Conservation (phyloP, 441 rosid genomes). For the Manihot esculenta region DNA sequence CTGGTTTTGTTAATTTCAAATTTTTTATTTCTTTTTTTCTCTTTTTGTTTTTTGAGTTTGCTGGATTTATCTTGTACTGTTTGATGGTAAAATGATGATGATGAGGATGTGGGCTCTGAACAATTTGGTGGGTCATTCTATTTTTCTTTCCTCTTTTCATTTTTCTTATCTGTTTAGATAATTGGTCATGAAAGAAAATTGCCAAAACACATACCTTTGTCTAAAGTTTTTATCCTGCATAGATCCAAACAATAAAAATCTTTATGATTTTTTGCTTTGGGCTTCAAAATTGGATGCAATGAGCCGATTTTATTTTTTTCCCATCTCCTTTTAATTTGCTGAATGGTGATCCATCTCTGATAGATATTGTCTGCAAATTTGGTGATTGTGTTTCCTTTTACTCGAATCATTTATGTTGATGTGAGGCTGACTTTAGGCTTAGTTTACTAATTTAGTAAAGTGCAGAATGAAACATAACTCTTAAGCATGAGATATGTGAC, state of each 20-base stretch:
- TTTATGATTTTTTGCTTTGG: slow-evolving; percentile 7
- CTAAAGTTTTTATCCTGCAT: slow-evolving; percentile 3
- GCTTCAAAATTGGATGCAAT: slow-evolving; percentile 12
- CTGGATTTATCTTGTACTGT: slow-evolving; percentile 12
- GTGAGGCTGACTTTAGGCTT: not conserved
- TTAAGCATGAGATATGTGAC: not conserved
- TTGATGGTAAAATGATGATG: slow-evolving; percentile 5
- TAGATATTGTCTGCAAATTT: not conserved
- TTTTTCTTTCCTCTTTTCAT: slow-evolving; percentile 4
- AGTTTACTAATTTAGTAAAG: slow-evolving; percentile 2
- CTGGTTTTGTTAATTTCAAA: slow-evolving; percentile 5
- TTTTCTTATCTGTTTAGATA: not conserved
- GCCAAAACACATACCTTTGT: not conserved
- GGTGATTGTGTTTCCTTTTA: slow-evolving; percentile 1
- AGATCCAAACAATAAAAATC: slow-evolving; percentile 15
- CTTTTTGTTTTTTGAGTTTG: slow-evolving; percentile 2
- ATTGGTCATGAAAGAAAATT: not conserved
- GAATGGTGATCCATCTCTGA: not conserved
- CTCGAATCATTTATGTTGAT: not conserved
- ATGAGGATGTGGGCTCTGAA: slow-evolving; percentile 7
- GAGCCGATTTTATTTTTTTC: slow-evolving; percentile 4
- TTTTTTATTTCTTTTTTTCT: not conserved
- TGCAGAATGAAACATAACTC: slow-evolving; percentile 18
- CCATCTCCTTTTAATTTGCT: not conserved
- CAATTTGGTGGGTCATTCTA: slow-evolving; percentile 18